Base-by-base conservation (phyloP, 2,329 filamentous ascomycete genomes). In the Drechslera avenae region DNA sequence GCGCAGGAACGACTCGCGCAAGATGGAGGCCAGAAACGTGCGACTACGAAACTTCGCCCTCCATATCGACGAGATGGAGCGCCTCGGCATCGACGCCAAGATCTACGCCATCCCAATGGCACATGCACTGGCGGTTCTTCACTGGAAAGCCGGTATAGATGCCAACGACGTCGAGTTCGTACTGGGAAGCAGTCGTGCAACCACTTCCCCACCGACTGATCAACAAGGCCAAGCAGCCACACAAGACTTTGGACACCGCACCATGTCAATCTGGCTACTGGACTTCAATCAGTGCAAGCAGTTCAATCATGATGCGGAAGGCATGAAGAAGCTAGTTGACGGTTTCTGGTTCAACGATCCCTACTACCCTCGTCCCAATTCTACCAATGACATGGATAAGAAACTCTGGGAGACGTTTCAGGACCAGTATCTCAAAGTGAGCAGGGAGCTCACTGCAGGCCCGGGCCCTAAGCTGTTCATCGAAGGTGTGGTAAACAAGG, bases 111-210 rank as follows among this genome's bases (percentile, higher is more conserved):
- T 43, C 1, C 63, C 64, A 0, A 81, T 84, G 74, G 82, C 77
- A 0, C 71, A 79, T 7, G 69, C 76, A 0, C 69, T 84, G 0
- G 80, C 81, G 0, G 68, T 78, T 5, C 63, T 84, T 33, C 77
- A 81, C 54, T 85, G 79, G 81, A 32, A 56, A 1, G 75, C 69
- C 0, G 54, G 68, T 13, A 56, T 82, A 0, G 80, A 84, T 54
- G 81, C 74, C 0, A 78, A 78, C 31, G 81, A 82, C 39, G 72
- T 85, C 2, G 80, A 85, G 44, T 84, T 83, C 57, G 81, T 84
- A 0, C 73, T 85, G 5, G 77, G 60, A 9, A 17, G 45, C 10
- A 8, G 17, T 41, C 30, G 31, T 12, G 4, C 9, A 3, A 12
- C 19, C 5, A 16, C 1, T 21, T 14, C 21, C 2, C 6, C 14